A percentile compares a stretch with the other conserved stretches of the same genome.
Conservation (phyloP, 2,329 filamentous ascomycete genomes). For the Talaromyces sp. region DNA sequence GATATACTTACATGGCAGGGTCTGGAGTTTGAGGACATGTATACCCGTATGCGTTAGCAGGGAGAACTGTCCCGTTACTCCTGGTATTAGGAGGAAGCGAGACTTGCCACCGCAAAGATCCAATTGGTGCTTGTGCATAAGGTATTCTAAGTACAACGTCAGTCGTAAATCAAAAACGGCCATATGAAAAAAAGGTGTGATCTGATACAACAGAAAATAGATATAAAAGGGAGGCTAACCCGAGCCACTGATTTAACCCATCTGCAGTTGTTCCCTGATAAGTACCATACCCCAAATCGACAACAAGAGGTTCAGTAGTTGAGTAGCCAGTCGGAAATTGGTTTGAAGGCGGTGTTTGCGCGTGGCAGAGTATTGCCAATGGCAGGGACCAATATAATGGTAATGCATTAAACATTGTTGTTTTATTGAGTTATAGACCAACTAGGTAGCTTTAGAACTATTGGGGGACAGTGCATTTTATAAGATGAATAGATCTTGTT, state of each 20-base stretch:
- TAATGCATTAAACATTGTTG: no score
- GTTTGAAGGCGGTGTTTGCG: background rate
- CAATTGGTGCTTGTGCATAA: constrained; percentile 27
- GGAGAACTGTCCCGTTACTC: constrained; percentile 15
- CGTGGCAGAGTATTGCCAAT: no score
- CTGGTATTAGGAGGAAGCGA: constrained; percentile 18
- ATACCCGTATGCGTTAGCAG: constrained; percentile 19
- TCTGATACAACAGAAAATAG: no score
- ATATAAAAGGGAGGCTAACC: constrained; percentile 24
- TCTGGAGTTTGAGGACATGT: constrained; percentile 25
- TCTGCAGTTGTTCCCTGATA: constrained; percentile 40
- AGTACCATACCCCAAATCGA: constrained; percentile 42
- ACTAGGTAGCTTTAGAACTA: no score
- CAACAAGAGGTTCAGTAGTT: constrained; percentile 15
- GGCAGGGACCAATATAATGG: no score
- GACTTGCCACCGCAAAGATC: constrained; percentile 24
- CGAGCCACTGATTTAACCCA: constrained; percentile 41
- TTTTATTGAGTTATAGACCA: no score
- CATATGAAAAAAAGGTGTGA: background rate
- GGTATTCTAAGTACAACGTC: constrained; percentile 23
- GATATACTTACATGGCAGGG: constrained; percentile 1
- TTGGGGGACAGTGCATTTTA: no score
- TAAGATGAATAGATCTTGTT: no score
- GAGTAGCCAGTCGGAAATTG: background rate
- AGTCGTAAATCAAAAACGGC: background rate